These are phyloP conservation scores for Russula griseocarnosa DNA, from an alignment of 768 basidiomycete species.

Conservation along the genomic window DNA sequence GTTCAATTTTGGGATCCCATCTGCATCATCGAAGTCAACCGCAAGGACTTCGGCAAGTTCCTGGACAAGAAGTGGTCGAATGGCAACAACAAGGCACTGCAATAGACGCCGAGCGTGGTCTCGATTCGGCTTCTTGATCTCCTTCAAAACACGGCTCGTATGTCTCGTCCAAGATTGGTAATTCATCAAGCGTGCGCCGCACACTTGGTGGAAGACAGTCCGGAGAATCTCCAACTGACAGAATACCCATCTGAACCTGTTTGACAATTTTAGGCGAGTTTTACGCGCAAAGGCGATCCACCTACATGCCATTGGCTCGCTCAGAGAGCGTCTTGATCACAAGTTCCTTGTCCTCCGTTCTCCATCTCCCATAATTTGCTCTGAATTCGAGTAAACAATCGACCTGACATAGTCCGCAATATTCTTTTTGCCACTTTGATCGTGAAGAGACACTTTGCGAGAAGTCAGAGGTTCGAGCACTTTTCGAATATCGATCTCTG, in stretches of 20 bases:
- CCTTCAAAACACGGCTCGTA: background rate
- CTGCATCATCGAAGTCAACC: background rate
- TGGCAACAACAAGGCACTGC: background rate
- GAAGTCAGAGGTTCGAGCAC: background rate
- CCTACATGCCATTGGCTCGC: background rate
- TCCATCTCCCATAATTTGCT: background rate
- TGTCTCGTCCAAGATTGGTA: slow-evolving; percentile 3
- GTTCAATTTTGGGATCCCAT: background rate
- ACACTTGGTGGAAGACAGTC: background rate
- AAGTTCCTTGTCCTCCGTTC: background rate
- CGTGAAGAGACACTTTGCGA: background rate
- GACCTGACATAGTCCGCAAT: background rate
- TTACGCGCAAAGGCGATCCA: background rate
- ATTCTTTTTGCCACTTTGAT: background rate
- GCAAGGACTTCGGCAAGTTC: background rate
- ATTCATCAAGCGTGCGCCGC: background rate
- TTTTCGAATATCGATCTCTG: background rate
- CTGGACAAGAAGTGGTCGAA: background rate
- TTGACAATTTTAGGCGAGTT: background rate
- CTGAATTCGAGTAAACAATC: background rate
- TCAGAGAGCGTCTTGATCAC: background rate
- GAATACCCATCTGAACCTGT: background rate
- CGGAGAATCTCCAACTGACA: slow-evolving; percentile 1
- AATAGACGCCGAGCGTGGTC: background rate
- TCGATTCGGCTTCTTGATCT: background rate